Conservation (phyloP, 768 basidiomycete species). For the Pisolithus albus region DNA sequence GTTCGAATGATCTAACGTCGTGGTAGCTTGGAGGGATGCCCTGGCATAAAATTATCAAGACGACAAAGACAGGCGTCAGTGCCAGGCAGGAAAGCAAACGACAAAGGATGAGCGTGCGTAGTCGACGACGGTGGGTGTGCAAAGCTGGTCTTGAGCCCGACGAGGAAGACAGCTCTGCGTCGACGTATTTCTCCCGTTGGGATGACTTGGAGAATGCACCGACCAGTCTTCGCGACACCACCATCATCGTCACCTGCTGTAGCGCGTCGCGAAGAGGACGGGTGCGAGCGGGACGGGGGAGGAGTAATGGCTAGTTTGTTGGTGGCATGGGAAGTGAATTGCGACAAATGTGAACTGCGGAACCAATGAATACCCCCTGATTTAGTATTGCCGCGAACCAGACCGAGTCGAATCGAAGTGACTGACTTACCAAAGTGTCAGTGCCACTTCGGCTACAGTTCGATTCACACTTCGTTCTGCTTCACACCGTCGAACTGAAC, state of each 20-base stretch:
- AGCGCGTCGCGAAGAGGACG: not conserved
- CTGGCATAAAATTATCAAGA: slow-evolving; percentile 27
- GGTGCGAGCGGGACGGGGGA: no score
- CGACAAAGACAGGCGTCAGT: slow-evolving; percentile 15
- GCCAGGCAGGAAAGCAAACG: slow-evolving; percentile 21
- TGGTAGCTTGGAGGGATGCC: slow-evolving; percentile 36
- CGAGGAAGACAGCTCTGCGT: not conserved
- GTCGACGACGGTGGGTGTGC: slow-evolving; percentile 6
- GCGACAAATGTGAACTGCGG: no score
- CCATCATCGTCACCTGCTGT: not conserved
- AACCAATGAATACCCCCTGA: no score
- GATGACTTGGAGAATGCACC: not conserved
- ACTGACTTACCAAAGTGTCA: no score
- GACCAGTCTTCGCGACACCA: slow-evolving; percentile 3
- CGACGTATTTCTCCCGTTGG: slow-evolving; percentile 8
- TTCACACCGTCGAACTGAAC: no score
- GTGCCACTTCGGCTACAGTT: no score
- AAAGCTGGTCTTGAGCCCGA: not conserved
- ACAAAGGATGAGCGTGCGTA: slow-evolving; percentile 16
- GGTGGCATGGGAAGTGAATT: not conserved
- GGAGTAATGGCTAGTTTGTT: not conserved
- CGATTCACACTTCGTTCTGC: no score
- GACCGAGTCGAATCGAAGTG: no score
- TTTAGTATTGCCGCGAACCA: no score
- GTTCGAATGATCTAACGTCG: slow-evolving; percentile 31